phyloP scores from a whole-genome alignment of 495 filamentous ascomycete genomes.

The Podospora pseudoanserina region DNA sequence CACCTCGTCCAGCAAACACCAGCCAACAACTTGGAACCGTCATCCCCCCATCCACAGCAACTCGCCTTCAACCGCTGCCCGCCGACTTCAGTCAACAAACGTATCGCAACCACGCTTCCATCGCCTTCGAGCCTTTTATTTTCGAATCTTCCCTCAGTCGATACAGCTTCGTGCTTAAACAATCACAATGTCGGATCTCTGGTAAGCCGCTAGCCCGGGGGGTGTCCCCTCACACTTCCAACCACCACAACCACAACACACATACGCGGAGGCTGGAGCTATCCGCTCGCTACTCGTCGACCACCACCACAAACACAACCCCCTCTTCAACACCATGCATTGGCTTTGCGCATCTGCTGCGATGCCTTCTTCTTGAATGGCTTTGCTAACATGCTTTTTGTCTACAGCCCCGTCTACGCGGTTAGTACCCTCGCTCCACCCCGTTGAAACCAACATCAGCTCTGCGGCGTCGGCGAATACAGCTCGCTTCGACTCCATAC shows the following conservation, averaged over 20 bases:
- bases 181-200: conserved; percentile 44
- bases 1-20: conserved; percentile 34
- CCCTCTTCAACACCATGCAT: conserved; percentile 7
- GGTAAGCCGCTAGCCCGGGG: conserved; percentile 35
- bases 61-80: conserved; percentile 14
- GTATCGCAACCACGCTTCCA: conserved; percentile 23
- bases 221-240: conserved; percentile 10
- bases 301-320: conserved; percentile 27
- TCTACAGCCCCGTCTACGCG: conserved; percentile 89
- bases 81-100: conserved; percentile 6
- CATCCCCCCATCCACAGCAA: conserved; percentile 25
- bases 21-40: conserved; percentile 28
- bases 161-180: conserved; percentile 30
- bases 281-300: conserved; percentile 18
- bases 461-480: conserved; percentile 10
- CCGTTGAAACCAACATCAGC: conserved; percentile 8
- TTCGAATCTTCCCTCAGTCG: conserved; percentile 19
- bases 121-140: conserved; percentile 15
- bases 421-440: conserved; percentile 61
- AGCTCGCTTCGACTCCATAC: conserved; percentile 14
- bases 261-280: conserved; percentile 23
- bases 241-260: conserved; percentile 3
- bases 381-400: conserved; percentile 23
- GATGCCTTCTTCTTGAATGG: not conserved
- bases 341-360: not conserved